Evolutionary conservation across 2,329 filamentous ascomycete species (phyloP), one percentile per base, ranked within the genome.

Genomic region (Cercospora canescens): DNA sequence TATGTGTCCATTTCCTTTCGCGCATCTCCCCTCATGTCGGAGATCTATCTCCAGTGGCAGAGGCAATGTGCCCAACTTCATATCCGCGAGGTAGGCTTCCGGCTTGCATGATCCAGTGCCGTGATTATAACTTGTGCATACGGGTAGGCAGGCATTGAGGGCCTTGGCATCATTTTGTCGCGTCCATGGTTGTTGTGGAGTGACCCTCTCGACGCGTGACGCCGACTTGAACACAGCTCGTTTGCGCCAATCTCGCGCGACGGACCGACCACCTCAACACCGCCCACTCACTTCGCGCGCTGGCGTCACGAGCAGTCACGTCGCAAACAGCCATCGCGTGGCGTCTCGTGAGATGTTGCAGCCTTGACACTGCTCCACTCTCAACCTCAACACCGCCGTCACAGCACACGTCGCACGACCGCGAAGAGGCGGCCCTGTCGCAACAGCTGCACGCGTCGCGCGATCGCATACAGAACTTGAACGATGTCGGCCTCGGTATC

Each of bases 401-500:
- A 52, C 26, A 32, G 6, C 30, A 50, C 18, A 48, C 26, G 58
- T 62, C 48, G 41, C 30, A 35, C 59, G 59, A 34, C 41, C 9
- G 18, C 59, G 48, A 54, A 48, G 32, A 39, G 34, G 57, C 57
- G n/a, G 37, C 39, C 28, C 39, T 16, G 32, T 64, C 62, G 55
- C 62, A 60, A 37, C 24, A 26, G 18, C 14, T 45, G 16, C 37
- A 66, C 64, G 64, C 64, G 60, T 63, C 60, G 34, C 37, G 28
- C 45, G 24, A 45, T 28, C 35, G 37, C 55, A n/a, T n/a, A 50
- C 30, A 14, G 4, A 34, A 56, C 6, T 24, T 18, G 11, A 26
- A 62, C 48, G 6, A 71, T 71, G 70, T 60, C 66, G 57, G 61
- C 69, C 26, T 68, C 71, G 18, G 66, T 66, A 32, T 71, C 71